phyloP scores from a whole-genome alignment of 768 basidiomycete species.

The Lactifluus hygrophoroides region DNA sequence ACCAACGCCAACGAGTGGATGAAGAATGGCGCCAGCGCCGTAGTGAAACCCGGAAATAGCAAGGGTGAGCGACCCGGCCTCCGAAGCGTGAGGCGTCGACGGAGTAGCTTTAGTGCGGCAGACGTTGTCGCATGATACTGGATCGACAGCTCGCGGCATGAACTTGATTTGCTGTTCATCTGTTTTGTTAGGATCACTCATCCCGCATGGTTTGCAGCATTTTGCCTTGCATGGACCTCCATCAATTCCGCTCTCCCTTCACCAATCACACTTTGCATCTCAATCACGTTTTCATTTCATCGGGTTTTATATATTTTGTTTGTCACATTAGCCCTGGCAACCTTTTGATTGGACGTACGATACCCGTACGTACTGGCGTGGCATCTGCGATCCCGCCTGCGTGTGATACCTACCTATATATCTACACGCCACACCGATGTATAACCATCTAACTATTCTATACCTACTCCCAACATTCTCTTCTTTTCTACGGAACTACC shows the following conservation, averaged over 20 bases:
- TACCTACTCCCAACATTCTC: conserved; percentile 10
- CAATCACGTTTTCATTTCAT: conserved; percentile 9
- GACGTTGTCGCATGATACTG: conserved; percentile 64
- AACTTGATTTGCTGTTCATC: conserved; percentile 1
- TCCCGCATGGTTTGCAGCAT: conserved; percentile 8
- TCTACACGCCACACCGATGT: conserved; percentile 16
- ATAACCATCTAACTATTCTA: conserved; percentile 20
- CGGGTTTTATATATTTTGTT: conserved; percentile 14
- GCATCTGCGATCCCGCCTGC: conserved; percentile 15
- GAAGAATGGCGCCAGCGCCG: conserved; percentile 56
- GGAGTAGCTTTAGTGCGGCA: conserved; percentile 83
- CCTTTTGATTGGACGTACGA: conserved; percentile 10
- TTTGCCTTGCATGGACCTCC: conserved; percentile 2
- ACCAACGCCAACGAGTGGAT: conserved; percentile 50
- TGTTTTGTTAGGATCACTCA: conserved; percentile 6
- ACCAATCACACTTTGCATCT: conserved; percentile 7
- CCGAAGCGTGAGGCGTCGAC: conserved; percentile 61
- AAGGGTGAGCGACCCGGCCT: conserved; percentile 70
- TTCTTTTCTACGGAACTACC: background rate
- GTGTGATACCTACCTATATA: conserved; percentile 17
- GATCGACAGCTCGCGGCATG: conserved; percentile 1
- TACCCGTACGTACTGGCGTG: conserved; percentile 8
- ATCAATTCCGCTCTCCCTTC: background rate
- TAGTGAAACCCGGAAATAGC: conserved; percentile 56
- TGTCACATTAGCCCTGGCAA: conserved; percentile 12